Conservation (phyloP, 805 yeast genomes). For the Candida silvatica region DNA sequence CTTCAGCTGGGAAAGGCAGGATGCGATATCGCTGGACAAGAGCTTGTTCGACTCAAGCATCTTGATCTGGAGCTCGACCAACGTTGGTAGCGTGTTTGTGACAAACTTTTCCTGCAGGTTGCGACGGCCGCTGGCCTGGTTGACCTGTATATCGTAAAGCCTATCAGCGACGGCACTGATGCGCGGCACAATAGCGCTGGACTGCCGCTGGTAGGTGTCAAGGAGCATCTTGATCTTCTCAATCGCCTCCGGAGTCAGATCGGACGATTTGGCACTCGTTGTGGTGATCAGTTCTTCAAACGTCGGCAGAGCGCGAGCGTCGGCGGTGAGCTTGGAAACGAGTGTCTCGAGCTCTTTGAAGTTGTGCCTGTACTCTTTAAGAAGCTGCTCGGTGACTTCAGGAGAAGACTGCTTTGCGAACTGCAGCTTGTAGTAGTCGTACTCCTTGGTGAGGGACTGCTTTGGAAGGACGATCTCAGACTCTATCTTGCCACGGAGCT, state of each 20-base stretch:
- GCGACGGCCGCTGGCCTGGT: conserved; percentile 24
- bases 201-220: conserved; percentile 14
- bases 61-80: conserved; percentile 30
- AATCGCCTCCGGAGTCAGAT: conserved; percentile 16
- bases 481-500: conserved; percentile 27
- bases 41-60: conserved; percentile 24
- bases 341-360: conserved; percentile 15
- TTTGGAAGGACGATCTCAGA: conserved; percentile 28
- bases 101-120: conserved; percentile 27
- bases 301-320: conserved; percentile 16
- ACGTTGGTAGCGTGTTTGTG: conserved; percentile 22
- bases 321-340: conserved; percentile 14
- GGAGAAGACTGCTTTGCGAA: conserved; percentile 16
- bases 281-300: conserved; percentile 25
- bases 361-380: conserved; percentile 13
- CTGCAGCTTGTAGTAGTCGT: conserved; percentile 33
- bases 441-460: conserved; percentile 28
- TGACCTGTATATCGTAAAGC: conserved; percentile 29
- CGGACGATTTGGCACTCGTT: conserved; percentile 18
- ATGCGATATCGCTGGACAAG: conserved; percentile 24
- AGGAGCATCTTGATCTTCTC: conserved; percentile 15
- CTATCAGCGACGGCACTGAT: conserved; percentile 26
- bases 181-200: conserved; percentile 17
- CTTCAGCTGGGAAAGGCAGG: conserved; percentile 23
- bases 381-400: conserved; percentile 7